Evolutionary conservation across 345 rosid species (phyloP), one percentile per base, ranked within the genome.

Genomic region (Brassica carinata): DNA sequence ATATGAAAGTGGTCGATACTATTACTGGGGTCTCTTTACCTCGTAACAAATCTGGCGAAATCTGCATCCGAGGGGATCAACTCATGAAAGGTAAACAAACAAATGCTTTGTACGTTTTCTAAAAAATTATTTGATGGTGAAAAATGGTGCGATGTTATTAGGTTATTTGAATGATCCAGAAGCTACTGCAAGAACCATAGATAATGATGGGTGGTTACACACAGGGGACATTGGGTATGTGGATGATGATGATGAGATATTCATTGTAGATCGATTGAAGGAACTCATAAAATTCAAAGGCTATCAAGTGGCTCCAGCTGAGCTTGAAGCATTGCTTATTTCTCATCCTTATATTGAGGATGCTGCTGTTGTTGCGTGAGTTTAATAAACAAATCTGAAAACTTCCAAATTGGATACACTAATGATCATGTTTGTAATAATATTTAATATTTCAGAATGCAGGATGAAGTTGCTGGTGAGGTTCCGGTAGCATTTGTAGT

Each of bases 401-500:
- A 45, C 5, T 43, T 15, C 9, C 14, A 29, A 29, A 29, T 29
- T 29, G 30, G 30, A 29, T 29, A 29, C 30, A 29, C 30, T 29
- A 29, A 29, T 29, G 30, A 29, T 29, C 30, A 29, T 29, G 30
- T 29, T 29, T 4, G 30, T 29, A 29, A 29, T 29, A 29, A 29
- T 29, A 29, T 29, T 29, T 29, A 26, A 34, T 3, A 40, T 72
- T 80, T 51, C 83, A 94, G 97, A 3, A 90, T 89, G 94, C 91
- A 89, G 73, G 97, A 92, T 78, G 61, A 81, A 55, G 2, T 55
- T 6, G 61, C 61, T 55, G 61, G 18, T 55, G 61, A 55, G 61
- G 61, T 55, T 17, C 61, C 61, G 4, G 26, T 55, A 55, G 61
- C 61, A 55, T 55, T 3, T 55, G 61, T 55, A 9, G 61, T 55